Evolutionary conservation across 257 asterid species (phyloP), one percentile per base, ranked within the genome.

Genomic region (Linaria vulgaris): DNA sequence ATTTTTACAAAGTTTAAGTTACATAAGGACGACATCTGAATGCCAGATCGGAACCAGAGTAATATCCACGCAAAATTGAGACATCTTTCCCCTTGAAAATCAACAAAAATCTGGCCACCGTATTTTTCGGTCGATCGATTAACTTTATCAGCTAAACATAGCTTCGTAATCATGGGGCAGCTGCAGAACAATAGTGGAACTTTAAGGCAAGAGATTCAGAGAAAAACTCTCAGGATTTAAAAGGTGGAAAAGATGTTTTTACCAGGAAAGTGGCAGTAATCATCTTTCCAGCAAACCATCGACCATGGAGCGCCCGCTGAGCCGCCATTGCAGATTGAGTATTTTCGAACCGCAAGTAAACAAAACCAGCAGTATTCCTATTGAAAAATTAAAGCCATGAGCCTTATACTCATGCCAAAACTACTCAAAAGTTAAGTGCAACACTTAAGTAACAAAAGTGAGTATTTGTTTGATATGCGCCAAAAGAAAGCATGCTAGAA

Each of bases 221-320:
- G 13, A 12, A 2, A 3, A 8, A 16, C 16, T 52, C 1, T 22
- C 8, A 24, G 1, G 12, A 13, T 44, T 15, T 52, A 22, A n/a
- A 22, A 19, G 34, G 11, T 7, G 55, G 6, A 34, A 17, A 19
- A 64, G n/a, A 23, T 2, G 24, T 43, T 25, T 24, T 68, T 71
- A 87, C 95, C 90, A 87, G 69, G 78, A 67, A 87, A 21, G 85
- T 69, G n/a, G 95, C 88, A 8, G 90, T 82, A 63, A 87, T 84
- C 92, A 85, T 84, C 72, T 85, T 87, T 61, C 90, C 88, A 48
- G 92, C 88, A 75, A 85, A 84, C 95, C 95, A 87, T 74, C 92
- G 70, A 59, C 92, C 92, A 56, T 87, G 90, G 63, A 87, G 88
- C 8, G 86, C 90, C 0, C 69, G 84, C 37, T 84, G 92, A 44